These are phyloP conservation scores for Osmanthus fragrans DNA, from an alignment of 257 asterid species.

Conservation along the genomic window DNA sequence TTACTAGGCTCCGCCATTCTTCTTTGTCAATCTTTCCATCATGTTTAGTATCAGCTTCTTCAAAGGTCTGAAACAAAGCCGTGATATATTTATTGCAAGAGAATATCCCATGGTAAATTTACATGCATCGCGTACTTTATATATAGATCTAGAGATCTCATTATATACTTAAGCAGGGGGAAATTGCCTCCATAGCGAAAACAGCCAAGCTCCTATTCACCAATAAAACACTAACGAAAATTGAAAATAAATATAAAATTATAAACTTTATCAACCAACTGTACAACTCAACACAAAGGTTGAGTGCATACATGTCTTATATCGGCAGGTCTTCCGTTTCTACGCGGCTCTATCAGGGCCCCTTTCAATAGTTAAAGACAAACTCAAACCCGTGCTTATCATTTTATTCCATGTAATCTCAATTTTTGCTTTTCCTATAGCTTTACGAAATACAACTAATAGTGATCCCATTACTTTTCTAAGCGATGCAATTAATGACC, in stretches of 20 bases:
- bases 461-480: background rate
- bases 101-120: background rate
- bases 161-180: background rate
- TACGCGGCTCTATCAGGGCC: background rate
- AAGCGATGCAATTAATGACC: background rate
- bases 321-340: background rate
- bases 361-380: background rate
- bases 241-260: too few relatives aligned
- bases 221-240: too few relatives aligned
- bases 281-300: background rate
- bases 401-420: background rate
- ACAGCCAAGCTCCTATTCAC: background rate
- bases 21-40: conserved; percentile 89
- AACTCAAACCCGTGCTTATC: background rate
- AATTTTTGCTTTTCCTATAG: too few relatives aligned
- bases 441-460: background rate
- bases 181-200: background rate
- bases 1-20: conserved; percentile 77
- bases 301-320: too few relatives aligned
- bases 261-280: too few relatives aligned
- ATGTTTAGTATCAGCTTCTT: conserved; percentile 86
- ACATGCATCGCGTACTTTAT: background rate
- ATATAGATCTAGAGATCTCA: background rate
- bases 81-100: conserved; percentile 13
- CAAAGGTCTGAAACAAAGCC: conserved; percentile 66